Percentiles rank a stretch among this genome's conserved stretches.
phyloP scores from a whole-genome alignment of 805 yeast genomes.

The Barnettozyma sp. region DNA sequence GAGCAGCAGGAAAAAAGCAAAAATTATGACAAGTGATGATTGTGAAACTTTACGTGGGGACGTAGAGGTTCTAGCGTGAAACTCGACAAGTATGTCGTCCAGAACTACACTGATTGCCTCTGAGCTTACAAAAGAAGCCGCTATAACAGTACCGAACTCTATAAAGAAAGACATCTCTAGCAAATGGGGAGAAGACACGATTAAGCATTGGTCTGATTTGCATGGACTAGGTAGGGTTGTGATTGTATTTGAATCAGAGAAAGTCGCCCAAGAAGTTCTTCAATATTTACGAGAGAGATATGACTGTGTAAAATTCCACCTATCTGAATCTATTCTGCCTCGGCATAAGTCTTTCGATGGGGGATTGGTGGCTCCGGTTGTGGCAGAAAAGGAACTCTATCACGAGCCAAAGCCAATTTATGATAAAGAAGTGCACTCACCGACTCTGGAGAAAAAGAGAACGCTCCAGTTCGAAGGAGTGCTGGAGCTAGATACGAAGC shows the following conservation, averaged over 20 bases:
- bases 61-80: not conserved
- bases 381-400: constrained; percentile 17
- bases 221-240: constrained; percentile 37
- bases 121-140: constrained; percentile 17
- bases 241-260: constrained; percentile 28
- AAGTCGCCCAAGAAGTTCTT: constrained; percentile 21
- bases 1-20: too few relatives aligned
- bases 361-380: constrained; percentile 17
- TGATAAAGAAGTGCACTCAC: constrained; percentile 6
- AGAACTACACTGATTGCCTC: constrained; percentile 21
- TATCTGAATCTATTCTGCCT: constrained; percentile 29
- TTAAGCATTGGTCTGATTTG: constrained; percentile 33
- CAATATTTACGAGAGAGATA: constrained; percentile 16
- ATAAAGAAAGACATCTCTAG: constrained; percentile 15
- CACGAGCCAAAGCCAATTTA: constrained; percentile 20
- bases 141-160: constrained; percentile 14
- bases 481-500: constrained; percentile 1
- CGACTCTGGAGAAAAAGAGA: not conserved
- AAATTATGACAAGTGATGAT: too few relatives aligned
- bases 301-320: constrained; percentile 24
- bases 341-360: constrained; percentile 25
- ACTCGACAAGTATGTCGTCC: too few relatives aligned
- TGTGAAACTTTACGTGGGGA: too few relatives aligned
- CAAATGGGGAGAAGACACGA: constrained; percentile 7
- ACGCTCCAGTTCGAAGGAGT: constrained; percentile 2